Conservation (phyloP, 1,139 yeast genomes). For the Zhuliangozyma parablackwelliae region DNA sequence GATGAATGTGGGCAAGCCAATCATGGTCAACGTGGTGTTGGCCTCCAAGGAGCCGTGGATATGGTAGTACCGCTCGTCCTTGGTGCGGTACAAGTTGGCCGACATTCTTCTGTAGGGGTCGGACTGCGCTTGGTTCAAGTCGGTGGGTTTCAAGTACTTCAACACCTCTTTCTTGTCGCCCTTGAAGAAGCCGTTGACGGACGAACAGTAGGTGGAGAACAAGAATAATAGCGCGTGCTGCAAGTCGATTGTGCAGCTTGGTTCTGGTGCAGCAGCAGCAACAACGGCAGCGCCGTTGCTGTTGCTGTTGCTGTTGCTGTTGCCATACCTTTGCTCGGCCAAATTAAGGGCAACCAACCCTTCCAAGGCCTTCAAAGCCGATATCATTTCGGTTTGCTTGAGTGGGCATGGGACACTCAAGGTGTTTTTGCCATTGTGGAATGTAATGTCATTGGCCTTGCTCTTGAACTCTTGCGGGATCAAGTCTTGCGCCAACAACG, state of each 20-base stretch:
- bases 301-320: slow-evolving; percentile 7
- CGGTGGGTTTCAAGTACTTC: slow-evolving; percentile 19
- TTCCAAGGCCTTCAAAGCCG: slow-evolving; percentile 25
- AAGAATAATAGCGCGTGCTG: slow-evolving; percentile 24
- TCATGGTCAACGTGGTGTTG: slow-evolving; percentile 25
- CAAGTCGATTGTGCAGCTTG: slow-evolving; percentile 14
- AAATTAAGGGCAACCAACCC: slow-evolving; percentile 20
- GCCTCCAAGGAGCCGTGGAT: slow-evolving; percentile 32
- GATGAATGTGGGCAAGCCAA: slow-evolving; percentile 24
- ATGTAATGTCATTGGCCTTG: slow-evolving; percentile 12
- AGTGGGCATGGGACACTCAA: slow-evolving; percentile 23
- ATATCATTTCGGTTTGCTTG: slow-evolving; percentile 23
- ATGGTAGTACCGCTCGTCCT: slow-evolving; percentile 25
- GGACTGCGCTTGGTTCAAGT: slow-evolving; percentile 24
- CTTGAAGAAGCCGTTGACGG: slow-evolving; percentile 23
- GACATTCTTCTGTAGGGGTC: slow-evolving; percentile 25
- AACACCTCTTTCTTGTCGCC: slow-evolving; percentile 17
- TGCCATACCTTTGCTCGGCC: slow-evolving; percentile 17
- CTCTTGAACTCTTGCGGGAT: slow-evolving; percentile 16
- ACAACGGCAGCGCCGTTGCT: background rate
- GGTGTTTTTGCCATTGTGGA: slow-evolving; percentile 13
- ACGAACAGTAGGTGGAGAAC: slow-evolving; percentile 24
- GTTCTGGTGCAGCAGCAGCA: no score
- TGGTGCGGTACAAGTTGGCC: slow-evolving; percentile 28
- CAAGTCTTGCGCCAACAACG: slow-evolving; percentile 12